Evolutionary conservation across 352 stramenopile genomes (phyloP), one percentile per base, ranked within the genome.

Genomic region (Phytophthora niederhauseri): DNA sequence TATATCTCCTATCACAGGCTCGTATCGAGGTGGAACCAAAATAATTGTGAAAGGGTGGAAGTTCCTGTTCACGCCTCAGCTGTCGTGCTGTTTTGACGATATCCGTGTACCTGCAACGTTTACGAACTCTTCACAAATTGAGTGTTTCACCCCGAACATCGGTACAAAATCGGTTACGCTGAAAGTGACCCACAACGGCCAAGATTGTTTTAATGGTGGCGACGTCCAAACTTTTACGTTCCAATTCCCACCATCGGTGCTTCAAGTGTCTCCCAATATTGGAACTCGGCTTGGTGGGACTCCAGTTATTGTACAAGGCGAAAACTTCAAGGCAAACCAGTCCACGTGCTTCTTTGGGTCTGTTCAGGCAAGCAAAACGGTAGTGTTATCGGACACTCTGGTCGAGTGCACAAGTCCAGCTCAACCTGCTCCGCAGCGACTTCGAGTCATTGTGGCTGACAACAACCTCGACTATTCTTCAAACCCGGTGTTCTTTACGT

Each of bases 41-140:
- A 57, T 93, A 4, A 52, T 36, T 12, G 66, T 95, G 9, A 14
- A 66, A 22, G 87, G 87, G 1, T 77, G 61, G 50, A 77, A 86
- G 28, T 92, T 94, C 50, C 17, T 77, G 11, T 72, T 85, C 11
- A 87, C 83, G 1, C 76, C 72, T 3, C 45, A 78, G 12, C 61
- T 96, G 0, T 75, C 80, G 5, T 97, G 90, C 49, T 90, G 85
- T 43, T 95, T 97, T 70, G 76, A 73, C 26, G 64, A 73, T 12
- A 51, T 68, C n/a, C 66, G 54, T 0, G 79, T 91, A 5, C 67
- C 74, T 50, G 87, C 85, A 26, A 80, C 76, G 1, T 93, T 92
- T 59, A 68, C 89, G 17, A 97, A 94, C 34, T 61, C 77, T 1
- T 87, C 87, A 46, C 12, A 73, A 24, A 52, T 96, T 4, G 67